Evolutionary conservation across 2,329 filamentous ascomycete species (phyloP).

Genomic region (Alternaria ventricosa): DNA sequence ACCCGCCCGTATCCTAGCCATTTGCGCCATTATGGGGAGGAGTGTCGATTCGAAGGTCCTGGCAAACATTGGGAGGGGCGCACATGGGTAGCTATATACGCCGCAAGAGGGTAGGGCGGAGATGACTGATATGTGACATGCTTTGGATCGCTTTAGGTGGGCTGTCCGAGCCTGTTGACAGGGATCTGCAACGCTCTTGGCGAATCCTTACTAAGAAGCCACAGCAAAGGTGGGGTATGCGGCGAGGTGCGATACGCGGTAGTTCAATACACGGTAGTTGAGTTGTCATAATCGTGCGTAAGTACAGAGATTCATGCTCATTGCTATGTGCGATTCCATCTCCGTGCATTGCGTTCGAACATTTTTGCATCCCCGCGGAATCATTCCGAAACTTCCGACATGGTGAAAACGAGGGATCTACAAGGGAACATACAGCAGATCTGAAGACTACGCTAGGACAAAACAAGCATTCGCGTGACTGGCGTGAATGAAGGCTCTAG

Average conservation of each 20-base stretch:
- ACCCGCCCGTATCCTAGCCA: slow-evolving; percentile 38
- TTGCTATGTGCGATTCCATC: too few species aligned
- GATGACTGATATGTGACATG: slow-evolving; percentile 25
- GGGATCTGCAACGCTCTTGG: slow-evolving; percentile 15
- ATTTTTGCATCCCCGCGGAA: neutral
- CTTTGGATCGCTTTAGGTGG: slow-evolving; percentile 4
- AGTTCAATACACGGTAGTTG: neutral
- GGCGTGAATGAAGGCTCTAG: too few species aligned
- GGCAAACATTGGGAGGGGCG: slow-evolving; percentile 34
- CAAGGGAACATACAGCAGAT: too few species aligned
- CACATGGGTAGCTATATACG: slow-evolving; percentile 33
- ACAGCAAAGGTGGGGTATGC: slow-evolving; percentile 3
- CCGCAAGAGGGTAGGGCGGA: slow-evolving; percentile 2
- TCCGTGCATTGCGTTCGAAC: neutral
- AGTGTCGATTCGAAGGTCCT: slow-evolving; percentile 16
- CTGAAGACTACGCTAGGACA: too few species aligned
- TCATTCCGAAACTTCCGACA: neutral
- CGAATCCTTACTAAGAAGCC: slow-evolving; percentile 12
- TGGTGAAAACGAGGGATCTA: neutral
- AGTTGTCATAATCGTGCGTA: fast-evolving
- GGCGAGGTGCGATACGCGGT: neutral
- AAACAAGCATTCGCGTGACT: too few species aligned
- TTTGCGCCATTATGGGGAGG: slow-evolving; percentile 37
- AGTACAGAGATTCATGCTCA: neutral
- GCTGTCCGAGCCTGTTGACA: slow-evolving; percentile 9